Base-by-base conservation (phyloP, 164 flowering plant genomes). In the Magnolia officinalis region DNA sequence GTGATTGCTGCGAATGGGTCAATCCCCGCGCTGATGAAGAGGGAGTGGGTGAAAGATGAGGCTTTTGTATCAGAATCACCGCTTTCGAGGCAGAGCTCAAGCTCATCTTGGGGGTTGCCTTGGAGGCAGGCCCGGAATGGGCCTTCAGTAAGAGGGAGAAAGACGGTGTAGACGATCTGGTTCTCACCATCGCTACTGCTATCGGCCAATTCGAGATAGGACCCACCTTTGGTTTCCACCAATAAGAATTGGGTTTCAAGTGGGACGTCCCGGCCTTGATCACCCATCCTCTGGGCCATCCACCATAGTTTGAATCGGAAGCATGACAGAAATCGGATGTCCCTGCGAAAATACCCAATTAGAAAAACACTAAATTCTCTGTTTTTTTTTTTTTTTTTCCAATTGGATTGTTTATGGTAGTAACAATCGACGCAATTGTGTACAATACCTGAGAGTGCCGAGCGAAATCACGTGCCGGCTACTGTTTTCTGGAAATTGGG, bases 261-360 rank as follows among this genome's bases (percentile, higher is more conserved):
- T 0, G 98, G 99, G 51, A 96, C 82, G 0, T 96, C 92, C 16
- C 85, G 65, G 6, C 95, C 99, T 45, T 78, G 78, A 69, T 88
- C 87, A 1, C 99, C 98, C 96, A 92, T 94, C 63, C 80, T 89
- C 82, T 96, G 97, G 19, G 99, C 88, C 97, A 94, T 94, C 99
- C 98, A 96, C 97, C 97, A 94, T 26, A 96, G 79, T 85, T 91
- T 92, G 88, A 94, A 94, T 79, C 99, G 84, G 77, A 96, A 96
- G 66, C 90, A 90, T 2, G 98, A 85, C 82, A 96, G 51, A 85
- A 96, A 94, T 75, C 93, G 87, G 37, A 88, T 91, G 69, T 85
- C 91, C 2, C 85, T 83, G 67, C 50, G 72, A 50, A 13, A 66
- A 31, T 20, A 19, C 49, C 49, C 26, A 23, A 63, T 2, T 19